Evolutionary conservation across 129 eudicot species (phyloP).

Genomic region (Sambucus nigra): DNA sequence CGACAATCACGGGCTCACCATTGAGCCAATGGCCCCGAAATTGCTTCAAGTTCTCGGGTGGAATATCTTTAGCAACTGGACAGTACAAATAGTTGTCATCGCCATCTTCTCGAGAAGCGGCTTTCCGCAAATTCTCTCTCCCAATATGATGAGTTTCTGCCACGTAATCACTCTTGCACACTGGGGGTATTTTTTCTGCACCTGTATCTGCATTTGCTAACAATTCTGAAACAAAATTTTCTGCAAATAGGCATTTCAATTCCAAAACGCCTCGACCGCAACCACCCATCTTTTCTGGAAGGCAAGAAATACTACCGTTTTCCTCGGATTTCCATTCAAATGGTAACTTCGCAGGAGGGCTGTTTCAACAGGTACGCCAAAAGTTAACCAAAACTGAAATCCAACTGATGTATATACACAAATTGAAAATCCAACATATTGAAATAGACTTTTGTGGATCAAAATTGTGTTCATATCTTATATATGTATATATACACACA

Average conservation of each 20-base stretch:
- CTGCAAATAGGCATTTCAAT: conserved; percentile 24
- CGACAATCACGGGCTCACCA: conserved; percentile 42
- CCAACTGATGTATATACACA: no score
- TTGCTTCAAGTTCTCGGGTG: conserved; percentile 23
- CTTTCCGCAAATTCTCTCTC: not conserved
- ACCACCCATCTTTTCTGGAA: conserved; percentile 48
- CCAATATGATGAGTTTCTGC: conserved; percentile 11
- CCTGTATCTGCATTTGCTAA: conserved; percentile 10
- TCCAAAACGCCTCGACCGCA: conserved; percentile 47
- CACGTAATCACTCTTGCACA: conserved; percentile 15
- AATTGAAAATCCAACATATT: no score
- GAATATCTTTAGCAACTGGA: conserved; percentile 23
- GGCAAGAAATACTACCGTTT: conserved; percentile 62
- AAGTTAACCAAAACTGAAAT: no score
- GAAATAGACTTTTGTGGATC: no score
- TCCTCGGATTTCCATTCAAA: conserved; percentile 53
- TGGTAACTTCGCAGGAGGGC: conserved; percentile 6
- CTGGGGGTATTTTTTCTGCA: conserved; percentile 29
- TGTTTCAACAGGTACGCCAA: no score
- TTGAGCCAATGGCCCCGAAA: conserved; percentile 43
- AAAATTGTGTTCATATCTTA: no score
- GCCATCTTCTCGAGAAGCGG: conserved; percentile 14
- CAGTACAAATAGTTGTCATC: conserved; percentile 27
- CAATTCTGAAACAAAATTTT: conserved; percentile 27
- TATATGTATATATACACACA: no score